Evolutionary conservation across 345 rosid genomes (phyloP), one percentile per base, ranked within the genome.

Genomic region (Gossypium turneri): DNA sequence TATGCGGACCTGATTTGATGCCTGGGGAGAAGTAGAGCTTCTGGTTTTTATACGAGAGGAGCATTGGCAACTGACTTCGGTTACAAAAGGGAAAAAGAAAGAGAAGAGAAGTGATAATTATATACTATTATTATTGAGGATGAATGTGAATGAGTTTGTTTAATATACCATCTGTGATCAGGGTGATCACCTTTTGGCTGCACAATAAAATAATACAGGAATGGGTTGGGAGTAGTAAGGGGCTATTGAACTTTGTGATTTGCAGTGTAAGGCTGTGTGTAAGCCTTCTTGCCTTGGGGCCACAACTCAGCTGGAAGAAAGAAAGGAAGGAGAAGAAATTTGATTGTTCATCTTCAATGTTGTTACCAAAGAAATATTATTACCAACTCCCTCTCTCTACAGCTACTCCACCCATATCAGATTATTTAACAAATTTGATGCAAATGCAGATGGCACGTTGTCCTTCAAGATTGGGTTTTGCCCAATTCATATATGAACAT

Each of bases 1-100:
- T 95, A 44, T 95, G 99, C 84, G 85, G 84, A 77, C 80, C 88
- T 12, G 91, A 83, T 74, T 59, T 81, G 45, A 77, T 82, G 74
- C 67, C 84, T 29, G 76, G 73, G 11, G 89, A 80, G 56, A 79
- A 78, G 70, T 90, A 81, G 85, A 29, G 45, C 24, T 41, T 43
- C 47, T 25, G 2, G 41, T 6, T 22, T 64, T 74, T 47, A 62
- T 20, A 10, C 3, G 27, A 58, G 65, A 64, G 43, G 73, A 59
- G 19, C 69, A 15, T 11, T 13, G n/a, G 65, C 22, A 71, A 45
- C 51, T 47, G 70, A 19, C 6, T 73, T 44, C 25, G 56, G 43
- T 20, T 41, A 44, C 57, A 59, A 45, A 13, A 47, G 41, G 24
- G 50, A 34, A 29, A 75, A 12, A 74, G 48, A 24, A 19, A 65